Base-by-base conservation (phyloP, 108 stramenopile genomes). In the Thalassiosira profunda region DNA sequence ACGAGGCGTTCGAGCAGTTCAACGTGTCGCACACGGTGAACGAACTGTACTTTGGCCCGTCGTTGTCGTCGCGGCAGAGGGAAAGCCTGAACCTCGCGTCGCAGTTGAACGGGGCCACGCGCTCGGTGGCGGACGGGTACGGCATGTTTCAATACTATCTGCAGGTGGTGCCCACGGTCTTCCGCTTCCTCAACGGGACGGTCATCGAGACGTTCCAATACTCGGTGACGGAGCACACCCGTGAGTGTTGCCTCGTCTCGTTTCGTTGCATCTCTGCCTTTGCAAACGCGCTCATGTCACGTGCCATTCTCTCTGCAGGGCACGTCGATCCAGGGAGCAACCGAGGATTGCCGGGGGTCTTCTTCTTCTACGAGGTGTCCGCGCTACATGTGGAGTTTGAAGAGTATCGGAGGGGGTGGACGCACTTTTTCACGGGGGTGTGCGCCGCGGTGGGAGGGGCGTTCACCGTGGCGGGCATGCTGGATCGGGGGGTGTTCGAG, bases 331-430 rank as follows among this genome's bases (percentile, higher is more conserved):
- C 96, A 7, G 98, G 98, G 31, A 64, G 79, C 20, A 79, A 79
- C 23, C 81, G 95, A 36, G 98, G 97, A 38, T 76, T 99, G 23
- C 98, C 97, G 5, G 97, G 98, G 10, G 95, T 99, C 7, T 99
- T 97, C 67, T 97, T 99, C 82, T 96, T 95, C 63, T 99, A 99
- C 77, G 97, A 99, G 80, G 87, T 98, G 5, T 87, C 86, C 7
- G 92, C 98, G 5, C 57, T 99, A 55, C 96, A 97, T 62, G 97
- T 96, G 7, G 80, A 90, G 42, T 88, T 98, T 58, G 94, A 97
- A 67, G 97, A 94, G 48, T 89, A 86, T 63, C 79, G 87, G 28
- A 67, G 81, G 43, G 96, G 97, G 56, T 91, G 91, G 79, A 63
- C 91, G 5, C 83, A 83, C 12, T 92, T 95, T 67, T 86, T 92